Evolutionary conservation across 2,329 filamentous ascomycete species (phyloP), one percentile per base, ranked within the genome.

Genomic region (Blastomyces emzantsi): DNA sequence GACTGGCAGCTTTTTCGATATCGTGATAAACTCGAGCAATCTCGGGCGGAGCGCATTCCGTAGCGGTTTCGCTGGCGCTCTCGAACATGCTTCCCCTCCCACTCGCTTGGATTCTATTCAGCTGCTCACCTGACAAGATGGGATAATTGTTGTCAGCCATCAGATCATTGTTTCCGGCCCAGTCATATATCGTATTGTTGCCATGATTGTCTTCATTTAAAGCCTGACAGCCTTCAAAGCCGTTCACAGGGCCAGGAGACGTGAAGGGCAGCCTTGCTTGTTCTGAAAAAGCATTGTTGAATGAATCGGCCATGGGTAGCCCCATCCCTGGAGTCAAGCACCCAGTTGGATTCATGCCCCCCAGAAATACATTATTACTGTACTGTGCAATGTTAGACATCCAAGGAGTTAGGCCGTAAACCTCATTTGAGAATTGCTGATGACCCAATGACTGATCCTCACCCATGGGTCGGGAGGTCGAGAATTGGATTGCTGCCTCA

Each of bases 1-100:
- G 68, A 55, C 68, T 69, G 36, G 68, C 70, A 22, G 72, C 71
- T 54, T 69, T 67, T 63, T 74, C 72, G 19, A 74, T 74, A 28
- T 67, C 69, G 36, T 65, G 67, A 61, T 74, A 73, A 36, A 75
- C 49, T n/a, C 64, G 64, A 28, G 66, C 67, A 62, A 75, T 64
- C 15, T 72, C 69, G 8, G 65, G 56, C 7, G 68, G 67, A 28
- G 67, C 58, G 30, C 63, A 54, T 25, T 63, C 65, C 6, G 43
- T 62, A 17, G 64, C 60, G 25, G 62, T 54, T 49, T 61, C 52
- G 64, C 65, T 67, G 60, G 22, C 15, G 13, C 28, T 33, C 60
- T 22, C n/a, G 19, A 41, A 22, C 33, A 17, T 25, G 45, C 11
- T 51, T 43, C 15, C 36, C 45, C 13, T 36, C 51, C 11, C 47